Base-by-base conservation (phyloP, 148 eudicot species). In the Cornus kousa region DNA sequence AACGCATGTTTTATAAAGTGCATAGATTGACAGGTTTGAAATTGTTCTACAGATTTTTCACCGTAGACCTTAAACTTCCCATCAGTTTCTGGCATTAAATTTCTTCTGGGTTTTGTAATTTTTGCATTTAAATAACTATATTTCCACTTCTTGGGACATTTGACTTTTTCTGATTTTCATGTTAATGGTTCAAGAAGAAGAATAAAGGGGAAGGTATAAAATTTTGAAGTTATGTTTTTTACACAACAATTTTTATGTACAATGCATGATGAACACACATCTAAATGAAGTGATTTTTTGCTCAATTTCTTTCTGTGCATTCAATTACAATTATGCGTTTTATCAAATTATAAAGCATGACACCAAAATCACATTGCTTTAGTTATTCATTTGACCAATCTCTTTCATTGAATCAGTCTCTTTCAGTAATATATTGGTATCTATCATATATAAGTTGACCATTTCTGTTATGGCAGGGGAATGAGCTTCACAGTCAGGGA, bases 401-500 rank as follows among this genome's bases (percentile, higher is more conserved):
- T 28, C 28, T 28, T 28, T 28, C 28, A 28, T 28, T 28, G 28
- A 28, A 28, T 28, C 28, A 28, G 28, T 28, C 28, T 28, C 28
- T 59, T 74, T 33, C 22, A 20, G 23, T 1, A 43, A 20, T 57
- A 7, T 24, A 33, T 60, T 33, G 22, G 13, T 10, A 33, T 62
- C 60, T 55, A 3, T 14, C 60, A 70, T 74, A 70, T 66, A 60
- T 78, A 74, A 67, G 19, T 74, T 46, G 80, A 37, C 71, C 24
- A 28, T 80, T 65, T 55, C 79, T 59, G 8, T 78, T 80, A 17
- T 85, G 70, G 70, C 86, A 93, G 98, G 98, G 97, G 68, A 95
- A 95, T 87, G 88, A 84, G 76, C 89, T 93, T 84, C 98, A 96
- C 85, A 85, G 84, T 77, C 92, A 86, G 86, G 99, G 99, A 28